A percentile compares a stretch with the other conserved stretches of the same genome.
Conservation (phyloP, 2,329 filamentous ascomycete species). For the Colletotrichum lini region DNA sequence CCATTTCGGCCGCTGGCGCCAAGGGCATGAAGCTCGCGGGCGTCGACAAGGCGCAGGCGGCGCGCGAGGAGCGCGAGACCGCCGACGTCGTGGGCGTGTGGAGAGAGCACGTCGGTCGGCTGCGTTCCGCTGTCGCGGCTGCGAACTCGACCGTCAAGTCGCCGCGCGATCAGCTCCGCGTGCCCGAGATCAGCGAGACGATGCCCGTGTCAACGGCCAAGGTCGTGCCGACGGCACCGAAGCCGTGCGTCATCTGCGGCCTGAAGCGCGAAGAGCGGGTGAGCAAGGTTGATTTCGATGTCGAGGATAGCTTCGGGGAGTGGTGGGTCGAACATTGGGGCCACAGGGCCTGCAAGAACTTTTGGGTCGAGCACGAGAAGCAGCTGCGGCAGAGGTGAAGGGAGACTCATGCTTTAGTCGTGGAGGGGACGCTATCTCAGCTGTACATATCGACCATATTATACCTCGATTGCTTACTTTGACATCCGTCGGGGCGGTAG, state of each 20-base stretch:
- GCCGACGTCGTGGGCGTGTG: slow-evolving; percentile 82
- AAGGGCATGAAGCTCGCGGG: slow-evolving; percentile 94
- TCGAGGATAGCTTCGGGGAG: slow-evolving; percentile 94
- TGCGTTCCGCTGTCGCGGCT: slow-evolving; percentile 80
- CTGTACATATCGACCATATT: slow-evolving; percentile 28
- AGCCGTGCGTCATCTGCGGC: slow-evolving; percentile 88
- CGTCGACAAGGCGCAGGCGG: slow-evolving; percentile 85
- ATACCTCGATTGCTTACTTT: slow-evolving; percentile 31
- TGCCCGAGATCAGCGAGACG: slow-evolving; percentile 81
- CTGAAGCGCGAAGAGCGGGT: slow-evolving; percentile 90
- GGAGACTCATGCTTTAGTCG: background rate
- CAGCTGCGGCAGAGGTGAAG: slow-evolving; percentile 76
- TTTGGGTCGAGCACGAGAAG: slow-evolving; percentile 85
- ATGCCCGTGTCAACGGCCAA: slow-evolving; percentile 78
- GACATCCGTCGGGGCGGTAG: slow-evolving; percentile 1
- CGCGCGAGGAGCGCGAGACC: slow-evolving; percentile 87
- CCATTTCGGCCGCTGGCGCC: slow-evolving; percentile 82
- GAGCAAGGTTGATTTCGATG: slow-evolving; percentile 78
- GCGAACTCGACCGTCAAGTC: slow-evolving; percentile 64
- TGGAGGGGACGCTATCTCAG: background rate
- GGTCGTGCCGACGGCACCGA: slow-evolving; percentile 80
- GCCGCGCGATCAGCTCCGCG: slow-evolving; percentile 56
- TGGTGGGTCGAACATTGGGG: slow-evolving; percentile 97
- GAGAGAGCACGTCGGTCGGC: slow-evolving; percentile 81
- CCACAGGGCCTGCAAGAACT: slow-evolving; percentile 83